phyloP scores from a whole-genome alignment of 179 eudicot species.

The Heliamphora pulchella region DNA sequence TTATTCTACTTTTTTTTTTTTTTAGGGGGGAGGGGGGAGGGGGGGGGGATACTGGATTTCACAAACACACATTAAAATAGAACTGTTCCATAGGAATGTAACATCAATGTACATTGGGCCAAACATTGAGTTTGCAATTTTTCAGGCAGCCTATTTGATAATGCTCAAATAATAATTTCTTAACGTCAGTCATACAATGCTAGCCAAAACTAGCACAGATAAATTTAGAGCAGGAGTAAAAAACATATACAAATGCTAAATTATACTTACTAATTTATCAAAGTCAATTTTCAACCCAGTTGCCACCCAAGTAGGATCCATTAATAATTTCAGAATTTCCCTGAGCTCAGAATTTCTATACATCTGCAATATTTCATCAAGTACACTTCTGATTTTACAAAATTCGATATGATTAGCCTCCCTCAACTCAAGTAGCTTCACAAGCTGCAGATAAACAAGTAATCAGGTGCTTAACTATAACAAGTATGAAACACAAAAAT shows the following conservation, averaged over 20 bases:
- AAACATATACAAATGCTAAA: conserved; percentile 6
- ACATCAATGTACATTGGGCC: too few species aligned
- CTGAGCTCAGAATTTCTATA: conserved; percentile 55
- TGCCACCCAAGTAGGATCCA: conserved; percentile 92
- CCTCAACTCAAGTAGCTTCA: conserved; percentile 92
- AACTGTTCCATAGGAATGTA: too few species aligned
- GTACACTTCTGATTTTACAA: conserved; percentile 75
- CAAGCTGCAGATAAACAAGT: conserved; percentile 57
- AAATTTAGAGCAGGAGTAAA: background rate
- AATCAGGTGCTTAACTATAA: background rate
- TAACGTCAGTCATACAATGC: background rate
- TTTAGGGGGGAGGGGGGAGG: too few species aligned
- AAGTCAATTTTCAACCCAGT: conserved; percentile 82
- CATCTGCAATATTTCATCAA: conserved; percentile 74
- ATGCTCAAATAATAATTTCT: background rate
- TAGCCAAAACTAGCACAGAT: background rate
- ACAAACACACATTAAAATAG: too few species aligned
- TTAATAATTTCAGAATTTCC: conserved; percentile 58
- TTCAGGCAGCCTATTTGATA: background rate
- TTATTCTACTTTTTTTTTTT: too few species aligned
- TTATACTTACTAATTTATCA: conserved; percentile 62
- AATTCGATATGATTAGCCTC: conserved; percentile 98
- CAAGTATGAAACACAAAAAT: conserved; percentile 1
- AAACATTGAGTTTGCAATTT: background rate
- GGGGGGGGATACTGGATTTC: too few species aligned